Evolutionary conservation across 306 rosid species (phyloP), one percentile per base, ranked within the genome.

Genomic region (Gillenia trifoliata): DNA sequence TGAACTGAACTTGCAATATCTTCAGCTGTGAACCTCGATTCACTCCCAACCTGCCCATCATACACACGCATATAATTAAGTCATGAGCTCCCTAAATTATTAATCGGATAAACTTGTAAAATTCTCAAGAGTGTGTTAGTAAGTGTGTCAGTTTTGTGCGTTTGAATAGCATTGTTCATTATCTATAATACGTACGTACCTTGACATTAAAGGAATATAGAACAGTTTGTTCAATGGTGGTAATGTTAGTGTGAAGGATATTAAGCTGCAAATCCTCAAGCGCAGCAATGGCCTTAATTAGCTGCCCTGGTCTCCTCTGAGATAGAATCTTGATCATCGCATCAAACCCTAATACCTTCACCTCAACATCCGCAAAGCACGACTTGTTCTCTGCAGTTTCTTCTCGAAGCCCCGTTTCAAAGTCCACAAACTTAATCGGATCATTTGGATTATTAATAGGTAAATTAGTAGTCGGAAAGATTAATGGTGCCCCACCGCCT

Each of bases 151-250:
- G 11, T 36, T 36, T 36, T 36, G 0, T 36, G 0, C 8, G 11
- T 36, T 11, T 36, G 8, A 36, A 36, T 36, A 36, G 0, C 41
- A 36, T 36, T 0, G 41, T 0, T 36, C 2, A 36, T 36, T 8
- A 36, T 36, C 41, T 36, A 1, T 36, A 8, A 43, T 40, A 28
- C 45, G 41, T 13, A 66, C 7, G 30, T 65, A 92, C 98, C 97
- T 94, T 90, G 84, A 93, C 97, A 25, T 91, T 93, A 80, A 94
- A 94, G 4, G 97, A 91, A 85, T 94, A 94, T 55, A 94, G 96
- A 75, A 94, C 98, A 2, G 98, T 91, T 68, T 94, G 98, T 72
- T 94, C 98, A 68, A 94, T 90, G 75, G 97, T 94, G 78, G 98
- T 94, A 66, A 94, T 91, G 79, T 94, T 94, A 16, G 98, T 94